Base-by-base conservation (phyloP, 192 early-diverging fungal species). In the Dimargaris cristalligena region DNA sequence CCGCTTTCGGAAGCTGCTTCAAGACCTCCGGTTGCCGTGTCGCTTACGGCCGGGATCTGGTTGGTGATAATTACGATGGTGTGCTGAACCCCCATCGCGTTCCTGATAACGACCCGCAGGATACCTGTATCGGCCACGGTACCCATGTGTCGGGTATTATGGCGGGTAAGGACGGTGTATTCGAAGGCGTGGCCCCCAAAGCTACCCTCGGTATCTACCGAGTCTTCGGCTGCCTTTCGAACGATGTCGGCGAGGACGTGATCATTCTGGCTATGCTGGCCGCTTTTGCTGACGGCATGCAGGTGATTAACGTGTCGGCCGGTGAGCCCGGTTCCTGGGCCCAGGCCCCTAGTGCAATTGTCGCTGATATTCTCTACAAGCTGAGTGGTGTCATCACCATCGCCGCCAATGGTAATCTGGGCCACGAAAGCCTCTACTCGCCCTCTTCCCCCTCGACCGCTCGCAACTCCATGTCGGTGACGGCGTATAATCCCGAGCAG, bases 71-170 rank as follows among this genome's bases (percentile, higher is more conserved):
- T 0, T 80, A 70, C 52, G 54, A 65, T 4, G 62, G 66, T 11
- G 18, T 35, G 11, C 11, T 30, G 28, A 63, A 58, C 29, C 58
- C 63, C 54, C 51, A 61, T 10, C 50, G 49, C n/a, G 29, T 45
- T 34, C 65, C 71, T 11, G 58, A 71, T 1, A 62, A 65, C 22
- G 72, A 80, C 20, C 83, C 85, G 2, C 64, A 75, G 33, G 72
- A 77, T 61, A 60, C 60, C 11, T 83, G 85, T 60, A 62, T 61
- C 44, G 83, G 85, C 30, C 85, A 85, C 65, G 83, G 82, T 23
- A 84, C 82, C 2, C 82, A 83, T 44, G 79, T 87, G 2, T 60
- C 83, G 4, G 81, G 81, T 29, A 80, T 82, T 29, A 71, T 83
- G 38, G 75, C 66, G 38, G 80, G 50, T 8, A 62, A 62, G 4